Evolutionary conservation across 306 rosid genomes (phyloP).

Genomic region (Lathyrus tuberosus): DNA sequence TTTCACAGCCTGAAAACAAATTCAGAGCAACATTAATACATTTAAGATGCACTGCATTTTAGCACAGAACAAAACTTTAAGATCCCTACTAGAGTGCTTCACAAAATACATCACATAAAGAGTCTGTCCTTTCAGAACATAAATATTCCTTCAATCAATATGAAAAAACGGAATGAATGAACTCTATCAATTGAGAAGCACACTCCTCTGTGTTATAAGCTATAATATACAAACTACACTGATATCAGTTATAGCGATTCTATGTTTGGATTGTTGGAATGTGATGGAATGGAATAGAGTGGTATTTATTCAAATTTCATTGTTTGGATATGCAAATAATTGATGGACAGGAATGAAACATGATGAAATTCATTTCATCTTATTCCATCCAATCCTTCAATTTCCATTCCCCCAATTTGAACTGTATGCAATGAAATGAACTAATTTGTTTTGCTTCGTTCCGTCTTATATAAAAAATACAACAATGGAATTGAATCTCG

Average conservation of each 20-base stretch:
- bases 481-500: too few relatives aligned
- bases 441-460: too few relatives aligned
- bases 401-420: too few relatives aligned
- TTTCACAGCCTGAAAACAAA: conserved; percentile 61
- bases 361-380: too few relatives aligned
- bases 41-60: neutral
- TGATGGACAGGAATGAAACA: too few relatives aligned
- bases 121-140: neutral
- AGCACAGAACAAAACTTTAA: conserved; percentile 8
- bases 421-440: too few relatives aligned
- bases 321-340: too few relatives aligned
- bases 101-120: neutral
- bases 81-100: conserved; percentile 3
- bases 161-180: neutral
- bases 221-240: neutral
- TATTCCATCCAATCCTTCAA: too few relatives aligned
- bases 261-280: neutral
- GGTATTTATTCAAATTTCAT: too few relatives aligned
- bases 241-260: neutral
- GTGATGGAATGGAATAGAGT: too few relatives aligned
- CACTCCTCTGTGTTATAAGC: neutral
- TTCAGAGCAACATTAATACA: conserved; percentile 7
- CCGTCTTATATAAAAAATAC: too few relatives aligned
- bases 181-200: neutral
- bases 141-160: conserved; percentile 1